These are phyloP conservation scores for Globisporangium takayamanum DNA, from an alignment of 352 stramenopile genomes.

Conservation along the genomic window DNA sequence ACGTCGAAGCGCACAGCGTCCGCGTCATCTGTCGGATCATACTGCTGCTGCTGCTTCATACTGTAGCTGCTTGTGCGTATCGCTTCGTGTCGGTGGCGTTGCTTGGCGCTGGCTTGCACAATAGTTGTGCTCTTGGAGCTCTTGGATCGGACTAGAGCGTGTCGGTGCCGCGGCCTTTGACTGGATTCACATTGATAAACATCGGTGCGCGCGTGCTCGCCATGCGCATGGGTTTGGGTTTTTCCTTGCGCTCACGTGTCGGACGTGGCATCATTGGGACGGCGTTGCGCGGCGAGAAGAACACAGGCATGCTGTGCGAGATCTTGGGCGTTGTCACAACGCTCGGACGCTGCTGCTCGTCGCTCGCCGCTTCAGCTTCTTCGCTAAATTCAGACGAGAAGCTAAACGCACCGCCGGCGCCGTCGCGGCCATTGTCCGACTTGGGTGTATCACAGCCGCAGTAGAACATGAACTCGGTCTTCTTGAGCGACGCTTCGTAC, in stretches of 20 bases:
- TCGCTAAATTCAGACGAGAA: slow-evolving; percentile 14
- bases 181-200: slow-evolving; percentile 12
- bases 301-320: slow-evolving; percentile 43
- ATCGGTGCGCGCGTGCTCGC: slow-evolving; percentile 5
- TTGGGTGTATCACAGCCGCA: slow-evolving; percentile 37
- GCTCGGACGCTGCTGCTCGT: slow-evolving; percentile 16
- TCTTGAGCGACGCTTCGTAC: slow-evolving; percentile 20
- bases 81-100: too few species aligned
- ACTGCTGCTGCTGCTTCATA: neutral
- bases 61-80: neutral
- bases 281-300: slow-evolving; percentile 40
- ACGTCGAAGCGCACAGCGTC: too few species aligned
- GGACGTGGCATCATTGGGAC: slow-evolving; percentile 22
- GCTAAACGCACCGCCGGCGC: slow-evolving; percentile 25
- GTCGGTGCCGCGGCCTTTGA: slow-evolving; percentile 7
- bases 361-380: slow-evolving; percentile 3
- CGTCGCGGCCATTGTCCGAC: slow-evolving; percentile 23
- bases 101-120: too few species aligned
- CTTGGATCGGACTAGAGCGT: slow-evolving; percentile 4
- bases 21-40: too few species aligned
- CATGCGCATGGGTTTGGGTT: slow-evolving; percentile 7
- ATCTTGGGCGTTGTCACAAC: slow-evolving; percentile 26
- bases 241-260: slow-evolving; percentile 12
- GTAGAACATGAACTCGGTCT: slow-evolving; percentile 54
- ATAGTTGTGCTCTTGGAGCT: too few species aligned